These are phyloP conservation scores for Lablab purpureus DNA, from an alignment of 306 rosid species.

Conservation along the genomic window DNA sequence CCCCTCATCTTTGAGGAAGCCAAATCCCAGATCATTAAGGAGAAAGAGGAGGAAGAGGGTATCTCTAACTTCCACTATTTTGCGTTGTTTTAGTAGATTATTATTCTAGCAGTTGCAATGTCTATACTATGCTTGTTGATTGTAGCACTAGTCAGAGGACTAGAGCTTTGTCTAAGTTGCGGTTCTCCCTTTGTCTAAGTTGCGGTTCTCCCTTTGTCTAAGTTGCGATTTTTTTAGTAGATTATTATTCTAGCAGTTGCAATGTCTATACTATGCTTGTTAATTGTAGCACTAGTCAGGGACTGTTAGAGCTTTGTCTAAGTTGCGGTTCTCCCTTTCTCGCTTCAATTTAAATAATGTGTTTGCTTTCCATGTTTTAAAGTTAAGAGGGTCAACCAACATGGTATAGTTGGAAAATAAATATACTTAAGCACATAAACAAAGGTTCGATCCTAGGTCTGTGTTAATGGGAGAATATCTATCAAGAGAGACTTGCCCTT, in stretches of 20 bases:
- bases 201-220: too few relatives aligned
- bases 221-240: neutral
- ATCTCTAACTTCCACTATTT: conserved; percentile 5
- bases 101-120: neutral
- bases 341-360: conserved; percentile 4
- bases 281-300: neutral
- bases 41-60: conserved; percentile 70
- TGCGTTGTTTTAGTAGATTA: neutral
- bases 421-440: neutral
- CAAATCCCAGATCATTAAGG: conserved; percentile 74
- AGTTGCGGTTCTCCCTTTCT: neutral
- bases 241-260: neutral
- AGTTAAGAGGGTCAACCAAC: conserved; percentile 8
- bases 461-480: neutral
- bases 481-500: neutral
- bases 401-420: neutral
- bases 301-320: neutral
- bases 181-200: too few relatives aligned
- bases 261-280: neutral
- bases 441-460: neutral
- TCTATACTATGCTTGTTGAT: too few relatives aligned
- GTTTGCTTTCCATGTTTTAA: conserved; percentile 8
- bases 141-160: too few relatives aligned
- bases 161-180: too few relatives aligned
- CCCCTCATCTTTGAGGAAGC: conserved; percentile 92